Evolutionary conservation across 2,329 filamentous ascomycete genomes (phyloP), one percentile per base, ranked within the genome.

Genomic region (Mollisia scopiformis): DNA sequence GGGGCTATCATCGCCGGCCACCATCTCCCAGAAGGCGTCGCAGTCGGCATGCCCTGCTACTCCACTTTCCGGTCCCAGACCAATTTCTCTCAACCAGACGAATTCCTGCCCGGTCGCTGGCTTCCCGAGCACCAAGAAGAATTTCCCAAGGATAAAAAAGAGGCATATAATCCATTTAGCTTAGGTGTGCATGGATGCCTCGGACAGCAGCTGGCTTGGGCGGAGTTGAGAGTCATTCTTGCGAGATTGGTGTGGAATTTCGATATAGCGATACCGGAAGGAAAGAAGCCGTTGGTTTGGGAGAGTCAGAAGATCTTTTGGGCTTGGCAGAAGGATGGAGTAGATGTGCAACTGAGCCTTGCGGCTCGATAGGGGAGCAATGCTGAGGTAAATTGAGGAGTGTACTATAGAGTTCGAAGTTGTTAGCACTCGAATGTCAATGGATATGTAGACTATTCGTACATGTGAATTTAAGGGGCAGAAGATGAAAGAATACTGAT

Each of bases 91-190:
- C 28, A 39, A 13, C 64, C 59, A 5, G 27, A 61, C 23, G 37
- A 55, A 14, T 66, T 62, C 33, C 23, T 62, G 21, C 64, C 62
- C 6, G 62, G 67, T 37, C 66, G 76, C 0, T 79, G 77, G 76
- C 77, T 47, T 61, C 49, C 52, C 46, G 21, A 25, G 16, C 43
- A 47, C 28, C 23, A 50, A 6, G 25, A 30, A 13, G 54, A 56
- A 13, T 66, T 57, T 35, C 23, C 23, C 13, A 23, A 58, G 16
- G 63, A 66, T 39, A 57, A 50, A 21, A 39, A 55, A 31, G 51
- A 50, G 2, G 64, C 58, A 7, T 19, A 57, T 2, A 46, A 63
- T 14, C 63, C 65, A 11, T 67, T 64, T n/a, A 50, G 46, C n/a
- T 2, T 60, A 2, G 65, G 65, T 2, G 55, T 58, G 1, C 41